Evolutionary conservation across 1,139 yeast species (phyloP).

Genomic region (Geotrichum carabidarum): DNA sequence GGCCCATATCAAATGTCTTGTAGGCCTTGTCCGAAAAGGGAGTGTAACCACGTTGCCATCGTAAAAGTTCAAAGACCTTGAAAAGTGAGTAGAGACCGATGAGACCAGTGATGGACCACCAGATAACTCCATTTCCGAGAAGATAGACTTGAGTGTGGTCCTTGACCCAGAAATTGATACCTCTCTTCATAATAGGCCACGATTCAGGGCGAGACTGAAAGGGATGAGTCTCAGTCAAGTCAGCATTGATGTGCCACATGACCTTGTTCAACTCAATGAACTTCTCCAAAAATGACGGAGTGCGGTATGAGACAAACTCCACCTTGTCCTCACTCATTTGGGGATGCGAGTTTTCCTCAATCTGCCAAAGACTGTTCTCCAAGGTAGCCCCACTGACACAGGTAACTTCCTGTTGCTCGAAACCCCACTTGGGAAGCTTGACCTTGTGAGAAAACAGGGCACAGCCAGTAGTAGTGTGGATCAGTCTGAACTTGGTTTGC

Average conservation of each 20-base stretch:
- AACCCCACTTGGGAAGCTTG: slow-evolving; percentile 93
- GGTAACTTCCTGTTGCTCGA: slow-evolving; percentile 94
- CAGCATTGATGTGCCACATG: slow-evolving; percentile 90
- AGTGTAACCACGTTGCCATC: slow-evolving; percentile 60
- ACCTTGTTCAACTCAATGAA: slow-evolving; percentile 70
- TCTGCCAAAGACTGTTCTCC: slow-evolving; percentile 76
- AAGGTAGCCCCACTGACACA: slow-evolving; percentile 78
- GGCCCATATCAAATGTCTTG: slow-evolving; percentile 66
- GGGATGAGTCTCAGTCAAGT: slow-evolving; percentile 74
- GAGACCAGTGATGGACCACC: slow-evolving; percentile 74
- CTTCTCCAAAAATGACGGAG: slow-evolving; percentile 62
- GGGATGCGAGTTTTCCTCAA: slow-evolving; percentile 62
- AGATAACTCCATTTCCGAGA: slow-evolving; percentile 81
- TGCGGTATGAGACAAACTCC: slow-evolving; percentile 57
- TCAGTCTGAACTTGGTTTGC: slow-evolving; percentile 76
- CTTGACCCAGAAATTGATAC: slow-evolving; percentile 90
- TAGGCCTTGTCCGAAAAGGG: slow-evolving; percentile 49
- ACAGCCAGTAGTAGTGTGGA: slow-evolving; percentile 87
- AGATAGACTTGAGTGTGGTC: slow-evolving; percentile 76
- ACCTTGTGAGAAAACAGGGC: slow-evolving; percentile 80
- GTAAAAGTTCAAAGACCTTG: slow-evolving; percentile 51
- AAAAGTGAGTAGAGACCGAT: slow-evolving; percentile 53
- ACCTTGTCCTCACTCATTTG: slow-evolving; percentile 39
- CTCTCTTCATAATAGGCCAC: slow-evolving; percentile 87
- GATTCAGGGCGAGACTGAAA: slow-evolving; percentile 84